A percentile compares a stretch with the other conserved stretches of the same genome.
These are phyloP conservation scores for Auxenochlorella protothecoides DNA, from an alignment of 139 green algal genomes.

Conservation along the genomic window DNA sequence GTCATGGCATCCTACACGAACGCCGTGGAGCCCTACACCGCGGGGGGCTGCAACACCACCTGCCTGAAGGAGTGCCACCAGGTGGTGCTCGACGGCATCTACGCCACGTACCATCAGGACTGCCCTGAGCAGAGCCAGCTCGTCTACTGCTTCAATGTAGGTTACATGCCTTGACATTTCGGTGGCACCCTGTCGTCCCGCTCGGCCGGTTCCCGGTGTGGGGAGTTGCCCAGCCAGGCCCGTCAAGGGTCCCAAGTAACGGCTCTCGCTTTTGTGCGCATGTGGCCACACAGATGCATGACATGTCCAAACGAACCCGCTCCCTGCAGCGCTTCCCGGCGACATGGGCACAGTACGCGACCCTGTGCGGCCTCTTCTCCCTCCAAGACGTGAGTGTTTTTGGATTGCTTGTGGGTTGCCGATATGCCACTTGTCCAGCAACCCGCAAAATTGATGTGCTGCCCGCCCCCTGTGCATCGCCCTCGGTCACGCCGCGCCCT, in stretches of 20 bases:
- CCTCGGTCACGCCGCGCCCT: too few species aligned
- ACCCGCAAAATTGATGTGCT: too few species aligned
- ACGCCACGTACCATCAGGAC: constrained; percentile 1
- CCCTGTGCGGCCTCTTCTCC: not conserved
- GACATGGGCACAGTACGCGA: not conserved
- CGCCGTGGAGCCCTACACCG: not conserved
- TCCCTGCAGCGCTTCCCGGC: not conserved
- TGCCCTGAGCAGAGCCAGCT: constrained; percentile 20
- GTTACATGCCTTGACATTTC: not conserved
- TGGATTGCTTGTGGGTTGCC: not conserved
- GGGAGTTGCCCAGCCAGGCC: too few species aligned
- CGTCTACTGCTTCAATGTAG: constrained; percentile 11
- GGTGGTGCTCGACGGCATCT: constrained; percentile 10
- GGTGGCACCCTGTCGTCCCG: too few species aligned
- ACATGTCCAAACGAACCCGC: too few species aligned
- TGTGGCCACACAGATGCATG: too few species aligned
- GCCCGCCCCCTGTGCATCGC: too few species aligned
- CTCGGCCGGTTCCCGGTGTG: too few species aligned
- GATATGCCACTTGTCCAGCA: not conserved
- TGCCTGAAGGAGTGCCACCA: constrained; percentile 19
- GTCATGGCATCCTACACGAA: constrained; percentile 1
- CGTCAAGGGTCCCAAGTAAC: too few species aligned
- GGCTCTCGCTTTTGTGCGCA: too few species aligned
- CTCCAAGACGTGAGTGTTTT: not conserved
- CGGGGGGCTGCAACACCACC: constrained; percentile 8